These are phyloP conservation scores for Globisporangium mamillatum DNA, from an alignment of 352 stramenopile genomes.

Conservation along the genomic window DNA sequence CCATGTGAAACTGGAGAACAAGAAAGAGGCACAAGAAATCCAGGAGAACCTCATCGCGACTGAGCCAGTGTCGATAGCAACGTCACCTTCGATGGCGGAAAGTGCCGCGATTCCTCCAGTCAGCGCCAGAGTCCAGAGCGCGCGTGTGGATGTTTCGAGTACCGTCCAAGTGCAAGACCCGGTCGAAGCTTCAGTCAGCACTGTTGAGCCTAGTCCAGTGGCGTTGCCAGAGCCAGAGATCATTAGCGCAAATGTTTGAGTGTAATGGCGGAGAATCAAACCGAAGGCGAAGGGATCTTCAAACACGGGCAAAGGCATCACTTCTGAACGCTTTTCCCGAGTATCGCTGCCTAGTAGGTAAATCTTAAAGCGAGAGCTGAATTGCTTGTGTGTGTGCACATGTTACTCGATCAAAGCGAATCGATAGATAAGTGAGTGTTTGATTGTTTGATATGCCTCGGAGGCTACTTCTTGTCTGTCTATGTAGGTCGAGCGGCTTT, in stretches of 20 bases:
- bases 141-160: not conserved
- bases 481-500: not conserved
- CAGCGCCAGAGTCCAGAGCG: not conserved
- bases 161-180: not conserved
- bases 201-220: not conserved
- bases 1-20: not conserved
- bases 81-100: not conserved
- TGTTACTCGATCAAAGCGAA: not conserved
- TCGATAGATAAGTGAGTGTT: not conserved
- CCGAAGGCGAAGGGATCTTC: not conserved
- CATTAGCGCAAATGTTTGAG: not conserved
- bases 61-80: not conserved
- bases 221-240: not conserved
- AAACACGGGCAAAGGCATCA: not conserved
- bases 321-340: not conserved
- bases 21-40: not conserved
- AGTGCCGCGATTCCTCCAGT: not conserved
- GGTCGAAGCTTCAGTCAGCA: not conserved
- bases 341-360: not conserved
- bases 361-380: not conserved
- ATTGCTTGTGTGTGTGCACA: not conserved
- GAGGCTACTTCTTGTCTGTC: too few relatives aligned
- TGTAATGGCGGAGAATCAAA: not conserved
- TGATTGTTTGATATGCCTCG: not conserved
- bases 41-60: conserved; percentile 4